phyloP scores from a whole-genome alignment of 176 grass and related monocot species.

The Neostapfia colusana region DNA sequence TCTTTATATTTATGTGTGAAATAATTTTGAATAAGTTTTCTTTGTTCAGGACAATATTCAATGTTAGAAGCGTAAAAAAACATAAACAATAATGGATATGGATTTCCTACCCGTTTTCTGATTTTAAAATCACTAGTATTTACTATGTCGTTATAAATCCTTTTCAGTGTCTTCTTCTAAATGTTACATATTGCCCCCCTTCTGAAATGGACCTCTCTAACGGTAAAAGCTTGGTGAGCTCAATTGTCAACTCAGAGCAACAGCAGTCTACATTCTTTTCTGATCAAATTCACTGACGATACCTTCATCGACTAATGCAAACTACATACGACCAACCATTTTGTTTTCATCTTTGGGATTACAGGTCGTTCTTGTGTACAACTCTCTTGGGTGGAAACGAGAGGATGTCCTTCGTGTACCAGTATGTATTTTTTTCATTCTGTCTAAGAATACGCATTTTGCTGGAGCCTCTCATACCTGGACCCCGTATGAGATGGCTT shows the following conservation, averaged over 20 bases:
- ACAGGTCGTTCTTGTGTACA: slow-evolving; percentile 86
- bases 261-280: slow-evolving; percentile 6
- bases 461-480: too few species aligned
- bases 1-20: not conserved
- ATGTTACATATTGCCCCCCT: slow-evolving; percentile 82
- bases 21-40: slow-evolving; percentile 18
- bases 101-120: not conserved
- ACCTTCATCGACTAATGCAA: too few species aligned
- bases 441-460: slow-evolving; percentile 1
- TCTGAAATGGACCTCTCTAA: slow-evolving; percentile 65
- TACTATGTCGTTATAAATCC: slow-evolving; percentile 25
- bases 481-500: too few species aligned
- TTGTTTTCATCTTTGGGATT: slow-evolving; percentile 27
- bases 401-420: slow-evolving; percentile 83
- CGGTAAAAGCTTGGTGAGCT: slow-evolving; percentile 82
- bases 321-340: not conserved
- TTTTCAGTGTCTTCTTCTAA: slow-evolving; percentile 84
- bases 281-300: not conserved
- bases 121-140: slow-evolving; percentile 30
- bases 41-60: not conserved
- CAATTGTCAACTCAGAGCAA: slow-evolving; percentile 18
- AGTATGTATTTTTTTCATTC: slow-evolving; percentile 46
- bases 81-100: not conserved
- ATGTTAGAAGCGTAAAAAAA: not conserved
- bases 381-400: slow-evolving; percentile 92